Evolutionary conservation across 176 grass and related monocot species (phyloP), one percentile per base, ranked within the genome.

Genomic region (Musa acuminata): DNA sequence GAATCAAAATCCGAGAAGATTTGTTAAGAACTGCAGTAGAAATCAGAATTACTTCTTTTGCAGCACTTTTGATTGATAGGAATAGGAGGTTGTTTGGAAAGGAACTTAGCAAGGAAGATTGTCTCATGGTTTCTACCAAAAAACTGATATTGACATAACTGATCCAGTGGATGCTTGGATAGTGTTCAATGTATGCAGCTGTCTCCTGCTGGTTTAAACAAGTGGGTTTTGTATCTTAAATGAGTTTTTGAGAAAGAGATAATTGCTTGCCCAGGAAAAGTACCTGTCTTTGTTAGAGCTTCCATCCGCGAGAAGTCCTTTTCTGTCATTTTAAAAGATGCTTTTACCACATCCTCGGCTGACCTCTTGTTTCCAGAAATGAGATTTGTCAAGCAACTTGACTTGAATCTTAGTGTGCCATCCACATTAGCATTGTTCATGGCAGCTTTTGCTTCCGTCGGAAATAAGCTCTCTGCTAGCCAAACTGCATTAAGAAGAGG

Each of bases 401-500:
- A 14, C n/a, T 25, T 65, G 17, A 52, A 66, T 49, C 27, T 64
- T 24, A 48, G 48, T 50, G 75, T 77, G 8, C 75, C 75, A 43
- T 77, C 75, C 43, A 77, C 59, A 65, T 52, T 60, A 77, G 75
- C 75, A 52, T 24, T 66, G 9, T 64, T 64, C 75, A 77, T 77
- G 75, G 75, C 75, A 65, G 60, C 75, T 77, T 77, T 64, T 25
- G 75, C 75, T 65, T 77, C 75, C 43, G 27, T 52, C 2, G 75
- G 75, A 65, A 52, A 77, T 26, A 77, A 77, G 16, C 27, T 0
- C 60, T 52, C 35, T 27, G 75, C 75, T 64, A 77, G 49, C 35
- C 59, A 25, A 77, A 77, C 75, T 77, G 58, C 11, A 52, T 24
- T 13, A 77, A 65, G 49, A 77, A 65, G 49, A 25, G 1, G 21